Base-by-base conservation (phyloP, 75 land plant species). In the Pseudotsuga menziesii region DNA sequence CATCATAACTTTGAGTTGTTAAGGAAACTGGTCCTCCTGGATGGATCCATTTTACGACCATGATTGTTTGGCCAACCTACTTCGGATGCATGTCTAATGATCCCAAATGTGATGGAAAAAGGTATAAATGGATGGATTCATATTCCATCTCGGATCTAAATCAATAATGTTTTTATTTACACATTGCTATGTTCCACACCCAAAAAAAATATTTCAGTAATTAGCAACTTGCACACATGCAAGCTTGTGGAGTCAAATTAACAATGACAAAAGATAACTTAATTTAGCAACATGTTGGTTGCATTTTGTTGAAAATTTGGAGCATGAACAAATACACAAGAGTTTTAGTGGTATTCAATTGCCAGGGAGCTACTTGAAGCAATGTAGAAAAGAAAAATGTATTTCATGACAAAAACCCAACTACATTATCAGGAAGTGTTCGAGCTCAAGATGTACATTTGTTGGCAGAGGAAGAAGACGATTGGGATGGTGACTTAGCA, bases 321-420 rank as follows among this genome's bases (percentile, higher is more conserved):
- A 93, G 89, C 83, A 77, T 92, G 92, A 93, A 93, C 85, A 88
- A 84, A 78, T 91, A 76, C 78, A 86, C 92, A 20, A 94, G 96
- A 39, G 90, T 93, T 20, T 78, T 93, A 20, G 96, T 90, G 39
- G 90, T 90, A 57, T 93, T 89, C 85, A 93, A 93, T 76, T 93
- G 96, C 58, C 96, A 93, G 76, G 96, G 96, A 57, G 94, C 94
- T 44, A 92, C 91, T 23, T 94, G 95, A 95, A 88, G 95, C 87
- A 82, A 81, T 56, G 32, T 85, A 56, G 80, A 77, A n/a, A 94
- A 94, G 84, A 88, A 85, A 80, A 86, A 89, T 63, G 75, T 75
- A 26, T 86, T 92, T 69, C 97, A 92, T 36, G 80, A 92, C 58
- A 71, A 67, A 23, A 56, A 77, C 3, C 80, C 95, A 0, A 87